These are phyloP conservation scores for Nakaseomyces bracarensis DNA, from an alignment of 1,139 yeast species.

Conservation along the genomic window DNA sequence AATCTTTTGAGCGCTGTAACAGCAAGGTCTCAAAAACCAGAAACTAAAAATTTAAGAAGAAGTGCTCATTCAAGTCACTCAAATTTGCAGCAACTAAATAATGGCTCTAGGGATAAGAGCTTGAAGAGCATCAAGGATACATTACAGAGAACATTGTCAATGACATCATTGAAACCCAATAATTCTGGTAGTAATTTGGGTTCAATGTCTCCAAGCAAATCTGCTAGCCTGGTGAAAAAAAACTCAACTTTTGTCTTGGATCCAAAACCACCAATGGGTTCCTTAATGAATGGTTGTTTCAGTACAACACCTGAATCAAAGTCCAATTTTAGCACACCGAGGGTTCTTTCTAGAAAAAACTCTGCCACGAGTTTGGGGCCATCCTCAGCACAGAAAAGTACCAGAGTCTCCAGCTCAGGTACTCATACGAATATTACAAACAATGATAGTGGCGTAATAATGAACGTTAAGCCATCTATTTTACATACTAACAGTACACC, in stretches of 20 bases:
- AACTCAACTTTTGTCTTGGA: constrained; percentile 29
- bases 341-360: constrained; percentile 22
- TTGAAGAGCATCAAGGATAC: constrained; percentile 21
- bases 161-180: constrained; percentile 20
- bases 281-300: constrained; percentile 31
- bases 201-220: constrained; percentile 2
- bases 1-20: not conserved
- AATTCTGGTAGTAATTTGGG: not conserved
- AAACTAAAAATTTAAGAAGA: constrained; percentile 5
- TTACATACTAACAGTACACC: constrained; percentile 1
- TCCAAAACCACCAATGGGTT: constrained; percentile 27
- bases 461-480: constrained; percentile 6
- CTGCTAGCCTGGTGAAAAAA: constrained; percentile 11
- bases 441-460: constrained; percentile 1
- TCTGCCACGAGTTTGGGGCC: constrained; percentile 15
- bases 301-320: constrained; percentile 28
- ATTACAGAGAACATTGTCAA: constrained; percentile 26
- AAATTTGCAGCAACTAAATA: constrained; percentile 6
- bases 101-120: constrained; percentile 13
- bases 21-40: not conserved
- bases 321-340: constrained; percentile 24
- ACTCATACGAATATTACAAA: not conserved
- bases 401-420: not conserved
- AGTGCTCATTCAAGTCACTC: constrained; percentile 5
- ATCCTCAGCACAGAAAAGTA: not conserved